These are phyloP conservation scores for Colletotrichum magnum DNA, from an alignment of 2,329 filamentous ascomycete species.

Conservation along the genomic window DNA sequence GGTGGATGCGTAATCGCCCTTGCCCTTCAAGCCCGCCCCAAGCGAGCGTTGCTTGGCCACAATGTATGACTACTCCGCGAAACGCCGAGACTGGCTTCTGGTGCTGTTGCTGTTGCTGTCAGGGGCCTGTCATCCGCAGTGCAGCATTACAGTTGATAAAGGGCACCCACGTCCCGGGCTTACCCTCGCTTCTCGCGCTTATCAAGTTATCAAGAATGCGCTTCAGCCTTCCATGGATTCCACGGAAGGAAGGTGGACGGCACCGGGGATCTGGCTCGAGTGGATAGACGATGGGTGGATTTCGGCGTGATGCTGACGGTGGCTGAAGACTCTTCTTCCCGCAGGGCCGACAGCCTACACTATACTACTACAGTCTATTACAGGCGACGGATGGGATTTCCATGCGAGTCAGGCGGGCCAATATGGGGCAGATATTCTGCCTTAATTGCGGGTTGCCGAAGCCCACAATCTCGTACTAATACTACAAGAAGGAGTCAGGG, in stretches of 20 bases:
- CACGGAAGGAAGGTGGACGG: background rate
- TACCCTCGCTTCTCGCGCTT: background rate
- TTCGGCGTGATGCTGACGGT: constrained; percentile 1
- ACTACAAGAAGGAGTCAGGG: background rate
- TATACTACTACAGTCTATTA: too few species aligned
- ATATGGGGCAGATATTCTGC: constrained; percentile 20
- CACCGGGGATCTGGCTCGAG: constrained; percentile 20
- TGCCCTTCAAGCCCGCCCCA: constrained; percentile 11
- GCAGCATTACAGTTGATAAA: too few species aligned
- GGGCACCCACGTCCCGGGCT: too few species aligned
- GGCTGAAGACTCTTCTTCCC: background rate
- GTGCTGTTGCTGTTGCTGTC: too few species aligned
- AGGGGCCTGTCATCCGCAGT: too few species aligned
- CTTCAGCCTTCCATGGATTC: background rate
- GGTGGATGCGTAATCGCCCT: constrained; percentile 8
- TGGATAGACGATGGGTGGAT: constrained; percentile 3
- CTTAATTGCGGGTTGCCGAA: constrained; percentile 6
- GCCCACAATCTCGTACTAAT: background rate
- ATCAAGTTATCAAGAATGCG: background rate
- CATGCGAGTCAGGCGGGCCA: constrained; percentile 19
- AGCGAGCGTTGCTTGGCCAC: too few species aligned
- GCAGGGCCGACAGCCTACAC: background rate
- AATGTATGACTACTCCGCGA: too few species aligned
- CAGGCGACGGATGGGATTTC: constrained; percentile 3
- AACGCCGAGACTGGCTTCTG: too few species aligned